phyloP scores from a whole-genome alignment of 2,329 filamentous ascomycete species.

The Sclerotinia minor region DNA sequence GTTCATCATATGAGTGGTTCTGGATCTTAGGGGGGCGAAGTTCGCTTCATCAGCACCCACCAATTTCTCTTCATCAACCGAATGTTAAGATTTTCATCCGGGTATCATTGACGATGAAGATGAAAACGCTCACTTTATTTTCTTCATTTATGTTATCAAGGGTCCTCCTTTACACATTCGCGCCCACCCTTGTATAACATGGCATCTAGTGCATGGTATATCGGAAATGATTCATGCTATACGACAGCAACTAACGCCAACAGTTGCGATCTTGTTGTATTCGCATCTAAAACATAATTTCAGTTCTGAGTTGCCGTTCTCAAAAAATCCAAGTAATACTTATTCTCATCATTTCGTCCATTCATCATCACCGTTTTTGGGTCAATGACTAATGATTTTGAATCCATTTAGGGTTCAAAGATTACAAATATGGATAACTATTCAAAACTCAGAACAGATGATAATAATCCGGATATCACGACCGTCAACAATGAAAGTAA shows the following conservation, averaged over 20 bases:
- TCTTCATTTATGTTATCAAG: no score
- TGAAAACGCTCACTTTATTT: not conserved
- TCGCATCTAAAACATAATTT: not conserved
- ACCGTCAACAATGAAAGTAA: not conserved
- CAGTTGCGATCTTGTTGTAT: not conserved
- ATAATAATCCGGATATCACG: no score
- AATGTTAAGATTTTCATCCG: not conserved
- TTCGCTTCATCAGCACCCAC: conserved; percentile 18
- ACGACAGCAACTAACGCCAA: not conserved
- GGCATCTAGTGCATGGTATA: not conserved
- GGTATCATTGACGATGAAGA: not conserved
- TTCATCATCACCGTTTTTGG: not conserved
- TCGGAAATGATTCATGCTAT: not conserved
- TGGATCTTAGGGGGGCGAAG: not conserved
- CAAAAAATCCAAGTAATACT: not conserved
- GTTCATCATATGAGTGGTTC: not conserved
- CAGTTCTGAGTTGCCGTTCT: no score
- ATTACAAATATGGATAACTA: not conserved
- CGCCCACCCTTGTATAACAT: not conserved
- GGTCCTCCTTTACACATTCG: not conserved
- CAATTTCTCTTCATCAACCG: conserved; percentile 10
- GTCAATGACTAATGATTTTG: not conserved
- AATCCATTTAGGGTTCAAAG: not conserved
- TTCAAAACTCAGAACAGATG: not conserved
- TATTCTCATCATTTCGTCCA: not conserved